Evolutionary conservation across 176 grass and related monocot genomes (phyloP), one percentile per base, ranked within the genome.

Genomic region (Tillandsia leiboldiana): DNA sequence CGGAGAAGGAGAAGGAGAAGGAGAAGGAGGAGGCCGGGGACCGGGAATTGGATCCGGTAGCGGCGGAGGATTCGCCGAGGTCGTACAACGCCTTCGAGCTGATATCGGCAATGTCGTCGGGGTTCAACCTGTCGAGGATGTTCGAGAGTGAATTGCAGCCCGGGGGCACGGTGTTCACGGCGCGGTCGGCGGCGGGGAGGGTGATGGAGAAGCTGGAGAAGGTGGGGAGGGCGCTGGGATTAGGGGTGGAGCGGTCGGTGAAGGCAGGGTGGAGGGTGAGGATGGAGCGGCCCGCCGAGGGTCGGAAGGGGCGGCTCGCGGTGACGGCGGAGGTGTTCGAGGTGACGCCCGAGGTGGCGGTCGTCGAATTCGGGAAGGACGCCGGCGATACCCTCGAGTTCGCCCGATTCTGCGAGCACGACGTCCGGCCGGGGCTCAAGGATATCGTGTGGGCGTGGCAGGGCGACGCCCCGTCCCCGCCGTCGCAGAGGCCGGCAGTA

Each of bases 391-490:
- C 82, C 20, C 53, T 90, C 0, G 94, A 99, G 12, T 99, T 87
- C 74, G 75, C 83, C 48, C 87, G 78, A 69, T 93, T 99, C 85
- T 99, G 89, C 79, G 83, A 79, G 0, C 84, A 80, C 66, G 84
- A 88, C 24, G 76, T 92, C 29, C 84, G 94, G 12, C 77, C 84
- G 2, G 84, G 53, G 15, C 74, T 99, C 48, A 67, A 72, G 5
- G 87, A 99, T 59, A 84, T 99, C 33, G 87, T 93, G n/a, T 99
- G 94, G 89, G 84, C 94, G 13, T 99, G 94, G 94, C 89, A 93
- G 66, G 94, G 94, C 61, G 83, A 87, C 66, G 51, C 59, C 12
- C 73, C 69, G 10, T 50, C 33, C 24, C 12, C 23, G 50, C 14
- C 26, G 7, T 1, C 10, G 29, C 18, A 10, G 49, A 50, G 11